These are phyloP conservation scores for Saccharomycopsis sp. DNA, from an alignment of 805 yeast genomes.

Conservation along the genomic window DNA sequence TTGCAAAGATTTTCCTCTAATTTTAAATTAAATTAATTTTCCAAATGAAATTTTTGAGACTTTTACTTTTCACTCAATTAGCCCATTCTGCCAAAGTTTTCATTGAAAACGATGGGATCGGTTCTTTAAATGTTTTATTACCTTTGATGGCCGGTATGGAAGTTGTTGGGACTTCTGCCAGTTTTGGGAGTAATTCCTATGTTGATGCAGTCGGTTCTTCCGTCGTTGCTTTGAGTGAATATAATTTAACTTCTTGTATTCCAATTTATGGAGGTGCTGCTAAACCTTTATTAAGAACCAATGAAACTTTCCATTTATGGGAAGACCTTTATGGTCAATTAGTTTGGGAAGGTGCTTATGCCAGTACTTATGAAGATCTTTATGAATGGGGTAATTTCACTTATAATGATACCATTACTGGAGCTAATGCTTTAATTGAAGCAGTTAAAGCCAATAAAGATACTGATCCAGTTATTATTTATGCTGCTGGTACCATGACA, in stretches of 20 bases:
- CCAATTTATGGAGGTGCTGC: conserved; percentile 30
- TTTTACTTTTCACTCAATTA: too few species aligned
- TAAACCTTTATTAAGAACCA: conserved; percentile 29
- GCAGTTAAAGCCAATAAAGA: conserved; percentile 30
- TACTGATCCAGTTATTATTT: conserved; percentile 28
- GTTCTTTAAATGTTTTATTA: conserved; percentile 28
- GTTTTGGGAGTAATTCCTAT: conserved; percentile 30
- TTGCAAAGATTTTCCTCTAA: too few species aligned
- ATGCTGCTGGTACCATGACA: conserved; percentile 34
- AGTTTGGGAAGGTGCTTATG: conserved; percentile 34
- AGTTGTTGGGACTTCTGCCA: conserved; percentile 30
- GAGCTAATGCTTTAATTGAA: conserved; percentile 31
- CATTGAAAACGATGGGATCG: conserved; percentile 33
- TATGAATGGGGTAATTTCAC: conserved; percentile 27
- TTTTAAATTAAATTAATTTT: too few species aligned
- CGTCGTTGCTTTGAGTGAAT: conserved; percentile 23
- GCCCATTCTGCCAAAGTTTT: conserved; percentile 26
- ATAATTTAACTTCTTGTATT: conserved; percentile 28
- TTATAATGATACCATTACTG: conserved; percentile 25
- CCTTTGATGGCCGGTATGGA: conserved; percentile 32
- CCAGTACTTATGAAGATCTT: conserved; percentile 25
- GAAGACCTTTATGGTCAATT: conserved; percentile 29
- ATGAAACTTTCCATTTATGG: conserved; percentile 31
- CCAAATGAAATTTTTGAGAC: too few species aligned
- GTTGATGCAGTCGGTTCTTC: conserved; percentile 31